Base-by-base conservation (phyloP, 192 early-diverging fungal genomes). In the Spizellomyces sp. region DNA sequence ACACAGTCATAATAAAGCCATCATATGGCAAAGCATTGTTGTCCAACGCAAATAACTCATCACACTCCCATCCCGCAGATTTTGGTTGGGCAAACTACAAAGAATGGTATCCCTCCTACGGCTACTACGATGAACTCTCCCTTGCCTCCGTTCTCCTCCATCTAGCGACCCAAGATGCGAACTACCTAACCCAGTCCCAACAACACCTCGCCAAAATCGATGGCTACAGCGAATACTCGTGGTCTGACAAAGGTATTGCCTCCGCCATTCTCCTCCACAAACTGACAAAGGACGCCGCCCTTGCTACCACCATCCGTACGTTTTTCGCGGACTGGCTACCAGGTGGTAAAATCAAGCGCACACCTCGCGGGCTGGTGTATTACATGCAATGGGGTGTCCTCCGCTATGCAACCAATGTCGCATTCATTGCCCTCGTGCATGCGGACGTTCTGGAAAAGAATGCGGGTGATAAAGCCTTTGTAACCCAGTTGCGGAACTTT, bases 331-430 rank as follows among this genome's bases (percentile, higher is more conserved):
- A 4, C 12, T 73, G 59, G 57, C 55, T 76, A n/a, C 65, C 58
- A 9, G 64, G 60, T 10, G 71, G 75, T 42, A 19, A 48, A 45
- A 43, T 75, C 76, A 67, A 72, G 41, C 79, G 73, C 45, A 84
- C 84, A 27, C 84, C 84, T 9, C 84, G 83, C 45, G 84, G 84
- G 15, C 71, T 85, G 8, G 81, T 71, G n/a, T 84, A 74, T 63
- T 59, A 70, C 46, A 68, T 77, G 8, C 62, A 74, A 22, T 86
- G 84, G 84, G 84, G 84, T 21, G 80, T 80, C 6, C 75, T 86
- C n/a, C 66, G 76, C 8, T 86, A 85, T 58, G 73, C 83, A 8
- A 74, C 76, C 43, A 86, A 86, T 46, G 73, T 76, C 5, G 81
- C 79, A 4, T 76, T 76, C 45, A 56, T 83, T 42, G 81, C 80